Percentiles rank a stretch among this genome's conserved stretches.
These are phyloP conservation scores for Mimosa bimucronata DNA, from an alignment of 306 rosid species.

Conservation along the genomic window DNA sequence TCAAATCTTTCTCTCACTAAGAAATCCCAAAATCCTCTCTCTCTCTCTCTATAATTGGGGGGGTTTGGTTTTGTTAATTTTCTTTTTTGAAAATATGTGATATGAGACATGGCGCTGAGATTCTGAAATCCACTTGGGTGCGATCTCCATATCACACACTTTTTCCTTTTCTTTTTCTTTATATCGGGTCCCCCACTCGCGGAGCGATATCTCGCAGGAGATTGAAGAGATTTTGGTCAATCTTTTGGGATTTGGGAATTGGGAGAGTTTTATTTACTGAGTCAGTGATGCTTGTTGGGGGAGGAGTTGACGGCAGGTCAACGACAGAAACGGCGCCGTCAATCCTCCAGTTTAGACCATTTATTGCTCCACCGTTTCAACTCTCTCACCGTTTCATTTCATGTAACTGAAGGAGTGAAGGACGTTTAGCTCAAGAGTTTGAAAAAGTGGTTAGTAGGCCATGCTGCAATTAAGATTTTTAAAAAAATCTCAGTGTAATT, in stretches of 20 bases:
- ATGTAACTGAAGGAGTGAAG: not conserved
- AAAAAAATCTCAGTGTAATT: no score
- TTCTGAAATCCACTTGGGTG: conserved; percentile 85
- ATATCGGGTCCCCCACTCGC: not conserved
- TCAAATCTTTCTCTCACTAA: conserved; percentile 71
- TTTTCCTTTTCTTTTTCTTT: conserved; percentile 15
- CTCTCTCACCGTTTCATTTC: not conserved
- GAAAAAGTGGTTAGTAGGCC: no score
- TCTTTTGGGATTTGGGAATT: conserved; percentile 38
- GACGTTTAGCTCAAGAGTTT: no score
- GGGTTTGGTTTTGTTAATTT: conserved; percentile 25
- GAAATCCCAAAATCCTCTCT: conserved; percentile 42
- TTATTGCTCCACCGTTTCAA: conserved; percentile 26
- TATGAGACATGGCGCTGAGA: conserved; percentile 69
- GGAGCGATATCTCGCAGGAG: conserved; percentile 38
- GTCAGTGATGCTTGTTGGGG: no score
- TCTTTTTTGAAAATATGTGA: conserved; percentile 36
- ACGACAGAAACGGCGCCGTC: conserved; percentile 47
- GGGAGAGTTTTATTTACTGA: conserved; percentile 26
- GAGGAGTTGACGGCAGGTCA: conserved; percentile 55
- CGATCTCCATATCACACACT: conserved; percentile 54
- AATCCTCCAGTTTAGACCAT: not conserved
- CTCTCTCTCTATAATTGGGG: conserved; percentile 49
- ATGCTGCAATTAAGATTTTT: no score
- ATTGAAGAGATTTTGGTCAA: conserved; percentile 48